A percentile compares a stretch with the other conserved stretches of the same genome.
phyloP scores from a whole-genome alignment of 768 basidiomycete species.

The Guyanaporus albipodus region DNA sequence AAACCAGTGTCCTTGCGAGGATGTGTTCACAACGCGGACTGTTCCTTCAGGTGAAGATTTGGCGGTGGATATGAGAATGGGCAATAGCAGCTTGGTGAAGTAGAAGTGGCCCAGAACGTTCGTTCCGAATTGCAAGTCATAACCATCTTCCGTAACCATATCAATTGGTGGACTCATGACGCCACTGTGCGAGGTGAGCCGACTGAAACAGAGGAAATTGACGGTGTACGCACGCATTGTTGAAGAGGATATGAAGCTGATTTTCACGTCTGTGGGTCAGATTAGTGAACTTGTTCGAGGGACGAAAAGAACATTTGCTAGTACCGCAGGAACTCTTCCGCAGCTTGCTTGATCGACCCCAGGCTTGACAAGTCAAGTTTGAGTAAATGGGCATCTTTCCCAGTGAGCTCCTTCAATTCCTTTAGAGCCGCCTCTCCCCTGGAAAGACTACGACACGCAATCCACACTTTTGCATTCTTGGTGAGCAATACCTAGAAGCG shows the following conservation, averaged over 20 bases:
- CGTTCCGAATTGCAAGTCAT: conserved; percentile 8
- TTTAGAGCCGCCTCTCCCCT: conserved; percentile 39
- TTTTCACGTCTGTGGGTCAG: conserved; percentile 3
- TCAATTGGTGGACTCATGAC: neutral
- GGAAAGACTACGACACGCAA: conserved; percentile 39
- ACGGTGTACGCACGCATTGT: conserved; percentile 3
- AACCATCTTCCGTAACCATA: conserved; percentile 7
- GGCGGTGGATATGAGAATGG: conserved; percentile 22
- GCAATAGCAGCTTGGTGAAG: conserved; percentile 8
- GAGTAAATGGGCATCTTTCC: conserved; percentile 25
- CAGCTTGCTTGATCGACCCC: conserved; percentile 26
- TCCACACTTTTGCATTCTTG: conserved; percentile 38
- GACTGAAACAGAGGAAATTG: too few species aligned
- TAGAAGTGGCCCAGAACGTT: conserved; percentile 10
- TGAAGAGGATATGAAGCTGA: conserved; percentile 9
- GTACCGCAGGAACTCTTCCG: conserved; percentile 29
- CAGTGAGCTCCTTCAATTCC: conserved; percentile 38
- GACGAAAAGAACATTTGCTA: conserved; percentile 20
- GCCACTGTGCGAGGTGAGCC: neutral
- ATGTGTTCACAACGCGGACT: conserved; percentile 32
- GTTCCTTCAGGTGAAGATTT: conserved; percentile 19
- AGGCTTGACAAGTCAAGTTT: conserved; percentile 34
- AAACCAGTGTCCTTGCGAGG: conserved; percentile 17
- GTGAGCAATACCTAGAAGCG: conserved; percentile 8
- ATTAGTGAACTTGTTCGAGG: conserved; percentile 23